Base-by-base conservation (phyloP, 495 filamentous ascomycete genomes). In the Talaromyces thailandensis region DNA sequence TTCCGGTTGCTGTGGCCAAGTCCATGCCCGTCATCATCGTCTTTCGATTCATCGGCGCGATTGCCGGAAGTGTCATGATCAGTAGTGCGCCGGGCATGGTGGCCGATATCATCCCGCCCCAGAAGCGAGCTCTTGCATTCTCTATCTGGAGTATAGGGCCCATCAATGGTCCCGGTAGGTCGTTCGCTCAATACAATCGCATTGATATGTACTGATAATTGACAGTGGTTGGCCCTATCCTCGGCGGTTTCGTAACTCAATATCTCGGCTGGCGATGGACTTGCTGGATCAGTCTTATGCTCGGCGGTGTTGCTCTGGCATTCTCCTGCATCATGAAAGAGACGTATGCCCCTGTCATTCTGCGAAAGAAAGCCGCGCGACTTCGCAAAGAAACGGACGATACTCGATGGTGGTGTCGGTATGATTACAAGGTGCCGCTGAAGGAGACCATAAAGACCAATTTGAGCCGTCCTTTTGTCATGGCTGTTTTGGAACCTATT, bases 181-280 rank as follows among this genome's bases (percentile, higher is more conserved):
- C 4, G 7, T 24, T 51, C 16, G 45, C n/a, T n/a, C 23, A 16
- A 51, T 51, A 24, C 45, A 48, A 3, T 11, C 7, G 4, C 16
- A 51, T 51, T 9, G n/a, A n/a, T n/a, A 16, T 24, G 9, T 26
- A 55, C 51, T 55, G 11, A 28, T 14, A 28, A 6, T 14, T 29
- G 51, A 29, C 26, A 70, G 71, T 76, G 26, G 37, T 69, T 56
- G 82, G 80, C 4, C 87, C 84, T 2, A 75, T 91, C 1, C 84
- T 93, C 60, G 91, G 89, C 28, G 91, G 91, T 0, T 92, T 92
- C 66, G 82, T 89, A 4, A 75, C 71, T 23, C 71, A 79, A 62
- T 86, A 88, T 66, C 79, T 92, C 25, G 90, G 91, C 8, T 96
- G 92, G 92, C 73, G 89, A 29, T 95, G 90, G 90, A 87, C 84